phyloP scores from a whole-genome alignment of 306 rosid genomes.

The Castanea crenata region DNA sequence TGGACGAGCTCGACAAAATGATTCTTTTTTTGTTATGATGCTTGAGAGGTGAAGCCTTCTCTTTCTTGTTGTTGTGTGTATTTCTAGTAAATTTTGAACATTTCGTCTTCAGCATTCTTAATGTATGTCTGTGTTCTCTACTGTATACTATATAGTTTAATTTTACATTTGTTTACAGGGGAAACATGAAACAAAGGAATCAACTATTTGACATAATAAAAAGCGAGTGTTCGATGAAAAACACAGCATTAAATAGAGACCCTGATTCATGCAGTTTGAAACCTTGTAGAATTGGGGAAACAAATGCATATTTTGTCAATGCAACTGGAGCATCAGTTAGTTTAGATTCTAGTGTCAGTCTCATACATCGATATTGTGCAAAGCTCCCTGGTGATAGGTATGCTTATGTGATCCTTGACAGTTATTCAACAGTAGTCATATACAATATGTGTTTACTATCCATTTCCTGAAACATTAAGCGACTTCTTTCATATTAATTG shows the following conservation, averaged over 20 bases:
- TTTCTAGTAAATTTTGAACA: constrained; percentile 1
- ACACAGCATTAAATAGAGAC: constrained; percentile 58
- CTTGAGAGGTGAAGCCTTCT: constrained; percentile 69
- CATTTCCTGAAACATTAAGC: constrained; percentile 16
- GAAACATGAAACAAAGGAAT: constrained; percentile 69
- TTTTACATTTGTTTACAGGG: constrained; percentile 43
- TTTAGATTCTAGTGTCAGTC: constrained; percentile 63
- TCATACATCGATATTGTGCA: constrained; percentile 63
- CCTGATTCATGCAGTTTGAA: constrained; percentile 33
- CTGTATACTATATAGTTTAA: neutral
- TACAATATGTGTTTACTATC: neutral
- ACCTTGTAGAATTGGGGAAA: constrained; percentile 30
- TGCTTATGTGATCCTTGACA: constrained; percentile 19
- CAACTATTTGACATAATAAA: constrained; percentile 68
- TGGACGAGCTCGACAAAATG: constrained; percentile 72
- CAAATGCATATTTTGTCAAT: constrained; percentile 49
- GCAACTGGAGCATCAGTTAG: constrained; percentile 76
- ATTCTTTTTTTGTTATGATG: constrained; percentile 75
- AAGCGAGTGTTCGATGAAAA: constrained; percentile 70
- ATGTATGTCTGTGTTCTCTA: neutral
- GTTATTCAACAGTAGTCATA: neutral
- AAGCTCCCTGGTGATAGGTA: constrained; percentile 72
- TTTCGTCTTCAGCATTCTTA: neutral
- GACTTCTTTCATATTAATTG: constrained; percentile 10
- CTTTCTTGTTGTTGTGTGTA: constrained; percentile 14